phyloP scores from a whole-genome alignment of 2,329 filamentous ascomycete genomes.

The Colletotrichum euphorbiae region DNA sequence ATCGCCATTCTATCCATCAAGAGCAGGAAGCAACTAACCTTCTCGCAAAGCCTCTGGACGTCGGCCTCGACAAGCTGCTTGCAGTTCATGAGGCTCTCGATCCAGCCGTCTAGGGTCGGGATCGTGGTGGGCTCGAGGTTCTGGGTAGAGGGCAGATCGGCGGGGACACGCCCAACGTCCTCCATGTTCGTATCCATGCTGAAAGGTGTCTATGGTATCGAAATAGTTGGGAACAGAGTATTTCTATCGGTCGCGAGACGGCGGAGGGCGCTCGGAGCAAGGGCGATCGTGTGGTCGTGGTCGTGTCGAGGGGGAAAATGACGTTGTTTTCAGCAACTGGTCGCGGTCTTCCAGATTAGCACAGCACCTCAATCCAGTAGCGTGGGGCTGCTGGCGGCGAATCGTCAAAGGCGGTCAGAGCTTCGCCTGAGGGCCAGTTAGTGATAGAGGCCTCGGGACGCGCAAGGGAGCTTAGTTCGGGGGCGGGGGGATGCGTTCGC shows the following conservation, averaged over 20 bases:
- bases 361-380: conserved; percentile 38
- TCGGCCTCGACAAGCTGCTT: conserved; percentile 97
- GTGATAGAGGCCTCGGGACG: conserved; percentile 13
- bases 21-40: conserved; percentile 68
- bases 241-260: conserved; percentile 37
- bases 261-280: conserved; percentile 25
- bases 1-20: conserved; percentile 5
- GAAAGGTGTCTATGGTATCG: conserved; percentile 29
- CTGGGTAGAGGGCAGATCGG: conserved; percentile 78
- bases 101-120: conserved; percentile 96
- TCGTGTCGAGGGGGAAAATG: conserved; percentile 31
- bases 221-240: conserved; percentile 1
- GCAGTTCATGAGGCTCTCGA: conserved; percentile 97
- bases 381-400: conserved; percentile 39
- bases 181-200: conserved; percentile 99
- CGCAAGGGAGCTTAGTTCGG: conserved; percentile 6
- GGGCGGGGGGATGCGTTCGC: conserved; percentile 13
- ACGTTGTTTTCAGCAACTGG: conserved; percentile 39
- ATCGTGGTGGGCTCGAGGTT: conserved; percentile 84
- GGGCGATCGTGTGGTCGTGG: conserved; percentile 33
- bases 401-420: conserved; percentile 39
- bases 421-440: conserved; percentile 35
- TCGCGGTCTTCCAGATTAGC: conserved; percentile 37
- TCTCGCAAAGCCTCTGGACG: conserved; percentile 96
- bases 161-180: conserved; percentile 89